phyloP scores from a whole-genome alignment of 192 early-diverging fungal genomes.

The Rhizoclosmatium globosum region DNA sequence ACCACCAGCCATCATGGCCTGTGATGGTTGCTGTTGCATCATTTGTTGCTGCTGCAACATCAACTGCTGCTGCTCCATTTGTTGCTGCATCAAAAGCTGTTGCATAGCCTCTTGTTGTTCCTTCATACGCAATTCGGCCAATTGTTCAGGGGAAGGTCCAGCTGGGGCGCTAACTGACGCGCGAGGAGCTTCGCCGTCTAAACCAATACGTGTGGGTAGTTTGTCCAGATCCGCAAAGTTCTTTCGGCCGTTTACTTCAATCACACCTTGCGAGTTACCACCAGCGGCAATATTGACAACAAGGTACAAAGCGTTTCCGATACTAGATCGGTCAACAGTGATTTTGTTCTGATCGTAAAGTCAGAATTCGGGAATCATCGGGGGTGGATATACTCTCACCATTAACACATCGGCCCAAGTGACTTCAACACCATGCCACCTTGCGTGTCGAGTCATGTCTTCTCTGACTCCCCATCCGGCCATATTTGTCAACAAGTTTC shows the following conservation, averaged over 20 bases:
- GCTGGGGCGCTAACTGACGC: conserved; percentile 52
- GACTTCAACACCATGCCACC: conserved; percentile 63
- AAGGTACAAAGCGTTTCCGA: conserved; percentile 65
- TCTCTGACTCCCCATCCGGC: conserved; percentile 59
- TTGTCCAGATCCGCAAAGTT: conserved; percentile 57
- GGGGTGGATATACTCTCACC: neutral
- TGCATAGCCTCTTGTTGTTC: conserved; percentile 47
- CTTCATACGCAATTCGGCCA: conserved; percentile 15
- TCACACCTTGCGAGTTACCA: conserved; percentile 34
- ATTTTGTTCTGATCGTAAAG: conserved; percentile 60
- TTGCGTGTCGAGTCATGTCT: conserved; percentile 52
- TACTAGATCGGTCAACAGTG: conserved; percentile 58
- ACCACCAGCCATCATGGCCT: neutral
- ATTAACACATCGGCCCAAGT: conserved; percentile 62
- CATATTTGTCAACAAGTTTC: conserved; percentile 50
- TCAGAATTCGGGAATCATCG: neutral
- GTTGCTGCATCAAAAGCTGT: conserved; percentile 26
- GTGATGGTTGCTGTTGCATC: conserved; percentile 39
- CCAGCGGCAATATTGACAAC: conserved; percentile 59
- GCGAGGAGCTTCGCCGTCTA: conserved; percentile 41
- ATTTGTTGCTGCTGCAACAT: conserved; percentile 49
- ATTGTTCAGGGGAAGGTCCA: conserved; percentile 40
- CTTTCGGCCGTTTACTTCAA: conserved; percentile 50
- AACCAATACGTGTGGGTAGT: conserved; percentile 22
- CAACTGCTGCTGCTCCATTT: conserved; percentile 46